These are phyloP conservation scores for Cryoendolithus antarcticus DNA, from an alignment of 2,329 filamentous ascomycete species.

Conservation along the genomic window DNA sequence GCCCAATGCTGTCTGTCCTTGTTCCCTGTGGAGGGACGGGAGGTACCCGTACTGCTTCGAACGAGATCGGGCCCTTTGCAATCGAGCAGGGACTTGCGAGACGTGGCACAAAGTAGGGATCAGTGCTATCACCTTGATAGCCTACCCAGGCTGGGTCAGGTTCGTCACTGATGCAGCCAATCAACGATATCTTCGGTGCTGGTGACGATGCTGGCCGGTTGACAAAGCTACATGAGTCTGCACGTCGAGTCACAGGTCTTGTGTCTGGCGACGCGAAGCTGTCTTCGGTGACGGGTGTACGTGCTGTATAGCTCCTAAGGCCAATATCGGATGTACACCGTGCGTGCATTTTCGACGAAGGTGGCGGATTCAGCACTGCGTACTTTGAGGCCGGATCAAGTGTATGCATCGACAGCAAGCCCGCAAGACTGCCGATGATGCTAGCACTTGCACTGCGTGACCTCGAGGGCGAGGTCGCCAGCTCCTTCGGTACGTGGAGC, in stretches of 20 bases:
- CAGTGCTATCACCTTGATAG: too few species aligned
- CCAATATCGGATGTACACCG: slow-evolving; percentile 20
- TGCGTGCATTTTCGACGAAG: slow-evolving; percentile 18
- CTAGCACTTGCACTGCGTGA: slow-evolving; percentile 19
- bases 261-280: not conserved
- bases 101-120: slow-evolving; percentile 1
- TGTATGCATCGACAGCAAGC: slow-evolving; percentile 11
- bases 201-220: not conserved
- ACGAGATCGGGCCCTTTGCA: slow-evolving; percentile 1
- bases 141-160: too few species aligned
- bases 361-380: slow-evolving; percentile 16
- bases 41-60: not conserved
- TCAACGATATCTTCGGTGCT: not conserved
- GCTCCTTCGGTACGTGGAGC: slow-evolving; percentile 64
- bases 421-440: slow-evolving; percentile 13
- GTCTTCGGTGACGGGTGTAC: slow-evolving; percentile 3
- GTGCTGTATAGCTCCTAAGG: slow-evolving; percentile 15
- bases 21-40: not conserved
- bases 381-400: slow-evolving; percentile 18
- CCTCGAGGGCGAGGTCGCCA: slow-evolving; percentile 14
- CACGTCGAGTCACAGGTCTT: slow-evolving; percentile 2
- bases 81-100: slow-evolving; percentile 4
- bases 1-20: slow-evolving; percentile 3
- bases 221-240: too few species aligned
- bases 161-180: too few species aligned